Evolutionary conservation across 2,329 filamentous ascomycete species (phyloP), one percentile per base, ranked within the genome.

Genomic region (Botrytis deweyae): DNA sequence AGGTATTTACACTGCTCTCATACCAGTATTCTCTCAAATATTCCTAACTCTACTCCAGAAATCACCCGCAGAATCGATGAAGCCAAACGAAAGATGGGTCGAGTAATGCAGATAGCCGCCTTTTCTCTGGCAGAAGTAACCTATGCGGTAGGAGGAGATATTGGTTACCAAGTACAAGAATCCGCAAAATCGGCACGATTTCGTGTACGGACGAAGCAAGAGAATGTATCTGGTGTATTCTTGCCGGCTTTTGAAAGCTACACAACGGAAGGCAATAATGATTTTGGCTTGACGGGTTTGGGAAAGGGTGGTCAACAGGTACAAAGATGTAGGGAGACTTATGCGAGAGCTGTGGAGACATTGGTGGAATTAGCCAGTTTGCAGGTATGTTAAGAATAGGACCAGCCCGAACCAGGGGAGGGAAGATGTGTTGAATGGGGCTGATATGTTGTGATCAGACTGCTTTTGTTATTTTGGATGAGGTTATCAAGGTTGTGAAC

Each of bases 401-500:
- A 64, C 25, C 14, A n/a, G 18, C 52, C 52, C 6, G 14, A 29
- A 58, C 6, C 1, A 33, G 52, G 33, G 64, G n/a, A 16, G 14
- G 18, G 16, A 9, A 29, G 1, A 44, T 62, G 29, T 8, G 22
- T 69, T 9, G 25, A 10, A 44, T 44, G 3, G 25, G 40, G 29
- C 61, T 33, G 29, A 49, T 22, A 66, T 58, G 70, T 72, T 78
- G 69, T 55, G 29, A 33, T 42, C 79, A 91, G 89, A 99, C 96
- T 77, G 96, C 96, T 9, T 99, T 99, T 82, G 94, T 99, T 66
- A 98, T 98, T 77, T 84, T 99, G 75, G 96, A 99, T 82, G 96
- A 99, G 84, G 96, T 99, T 73, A 99, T 99, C 85, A 99, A 99
- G 86, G 94, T 98, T 40, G 96, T 99, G 72, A 99, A 99, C 83